Conservation (phyloP, 352 stramenopile species). For the Globisporangium paddicum region DNA sequence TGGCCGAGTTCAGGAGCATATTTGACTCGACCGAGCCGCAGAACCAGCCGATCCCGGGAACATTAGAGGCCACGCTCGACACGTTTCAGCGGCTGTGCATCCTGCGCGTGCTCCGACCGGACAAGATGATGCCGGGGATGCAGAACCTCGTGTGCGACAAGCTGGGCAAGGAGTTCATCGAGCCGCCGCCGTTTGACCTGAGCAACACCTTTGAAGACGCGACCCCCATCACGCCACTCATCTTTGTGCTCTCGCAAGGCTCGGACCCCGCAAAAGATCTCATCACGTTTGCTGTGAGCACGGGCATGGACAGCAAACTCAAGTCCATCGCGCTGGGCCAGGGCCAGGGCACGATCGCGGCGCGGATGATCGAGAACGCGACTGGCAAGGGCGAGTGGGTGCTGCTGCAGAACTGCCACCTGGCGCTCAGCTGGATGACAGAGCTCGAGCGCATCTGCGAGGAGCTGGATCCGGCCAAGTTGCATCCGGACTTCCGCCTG, state of each 20-base stretch:
- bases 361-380: slow-evolving; percentile 88
- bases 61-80: slow-evolving; percentile 56
- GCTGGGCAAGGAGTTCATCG: slow-evolving; percentile 87
- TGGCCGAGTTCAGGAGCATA: slow-evolving; percentile 52
- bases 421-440: slow-evolving; percentile 94
- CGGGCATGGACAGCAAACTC: slow-evolving; percentile 87
- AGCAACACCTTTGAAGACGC: slow-evolving; percentile 90
- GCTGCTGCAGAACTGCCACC: slow-evolving; percentile 93
- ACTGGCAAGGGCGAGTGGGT: slow-evolving; percentile 92
- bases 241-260: slow-evolving; percentile 93
- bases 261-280: slow-evolving; percentile 93
- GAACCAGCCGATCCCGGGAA: slow-evolving; percentile 61
- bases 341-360: slow-evolving; percentile 88
- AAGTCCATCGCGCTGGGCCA: slow-evolving; percentile 93
- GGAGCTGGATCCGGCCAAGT: slow-evolving; percentile 72
- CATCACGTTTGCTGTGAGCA: slow-evolving; percentile 84
- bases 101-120: slow-evolving; percentile 68
- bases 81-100: slow-evolving; percentile 83
- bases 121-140: slow-evolving; percentile 87
- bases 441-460: slow-evolving; percentile 95
- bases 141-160: slow-evolving; percentile 86
- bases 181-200: slow-evolving; percentile 89
- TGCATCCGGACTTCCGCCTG: slow-evolving; percentile 91
- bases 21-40: slow-evolving; percentile 83
- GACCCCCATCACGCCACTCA: slow-evolving; percentile 85